Conservation (phyloP, 2,329 filamentous ascomycete species). For the Pseudogymnoascus sp. region DNA sequence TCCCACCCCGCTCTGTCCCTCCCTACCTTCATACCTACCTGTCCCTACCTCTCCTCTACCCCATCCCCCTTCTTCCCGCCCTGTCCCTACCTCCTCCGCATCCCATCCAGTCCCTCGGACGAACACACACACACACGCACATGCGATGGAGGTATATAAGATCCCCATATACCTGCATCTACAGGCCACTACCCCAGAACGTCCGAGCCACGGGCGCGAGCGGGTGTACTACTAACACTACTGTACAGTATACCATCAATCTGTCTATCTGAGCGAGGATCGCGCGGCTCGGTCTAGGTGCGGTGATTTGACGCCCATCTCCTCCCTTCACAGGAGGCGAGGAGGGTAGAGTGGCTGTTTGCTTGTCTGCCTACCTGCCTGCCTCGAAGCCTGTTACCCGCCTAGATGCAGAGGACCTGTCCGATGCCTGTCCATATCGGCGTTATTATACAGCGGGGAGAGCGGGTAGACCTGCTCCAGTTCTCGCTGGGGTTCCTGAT, state of each 20-base stretch:
- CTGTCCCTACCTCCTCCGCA: background rate
- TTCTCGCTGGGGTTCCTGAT: background rate
- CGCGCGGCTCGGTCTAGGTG: background rate
- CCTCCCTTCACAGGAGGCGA: too few relatives aligned
- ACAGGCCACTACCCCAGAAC: background rate
- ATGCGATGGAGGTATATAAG: background rate
- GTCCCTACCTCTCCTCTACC: background rate
- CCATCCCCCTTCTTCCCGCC: background rate
- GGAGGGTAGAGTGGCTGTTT: too few relatives aligned
- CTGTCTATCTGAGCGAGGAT: background rate
- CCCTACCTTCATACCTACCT: too few relatives aligned
- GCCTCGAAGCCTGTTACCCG: background rate
- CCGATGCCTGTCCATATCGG: background rate
- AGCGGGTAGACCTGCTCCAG: background rate
- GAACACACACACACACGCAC: background rate
- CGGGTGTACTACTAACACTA: background rate
- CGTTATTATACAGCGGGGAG: background rate
- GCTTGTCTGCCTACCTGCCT: too few relatives aligned
- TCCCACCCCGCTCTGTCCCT: too few relatives aligned
- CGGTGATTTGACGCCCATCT: too few relatives aligned
- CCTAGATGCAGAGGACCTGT: background rate
- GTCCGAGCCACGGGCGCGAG: background rate
- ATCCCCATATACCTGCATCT: background rate
- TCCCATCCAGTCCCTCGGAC: background rate
- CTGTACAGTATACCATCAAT: too few relatives aligned